Conservation (phyloP, 2,329 filamentous ascomycete genomes). For the Colletotrichum sp. region DNA sequence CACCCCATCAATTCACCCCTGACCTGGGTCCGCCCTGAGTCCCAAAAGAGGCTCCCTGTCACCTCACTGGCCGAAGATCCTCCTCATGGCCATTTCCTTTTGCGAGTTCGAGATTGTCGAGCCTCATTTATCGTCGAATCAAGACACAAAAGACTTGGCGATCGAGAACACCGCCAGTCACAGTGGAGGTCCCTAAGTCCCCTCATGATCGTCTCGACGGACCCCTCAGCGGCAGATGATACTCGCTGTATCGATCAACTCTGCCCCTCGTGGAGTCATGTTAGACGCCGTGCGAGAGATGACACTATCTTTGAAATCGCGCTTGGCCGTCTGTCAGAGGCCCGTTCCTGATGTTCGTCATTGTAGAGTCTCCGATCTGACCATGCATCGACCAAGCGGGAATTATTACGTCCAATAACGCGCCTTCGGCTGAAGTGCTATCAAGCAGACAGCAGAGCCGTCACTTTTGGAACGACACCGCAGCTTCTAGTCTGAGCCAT, state of each 20-base stretch:
- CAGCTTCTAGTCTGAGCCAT: neutral
- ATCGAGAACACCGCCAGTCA: neutral
- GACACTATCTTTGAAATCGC: slow-evolving; percentile 1
- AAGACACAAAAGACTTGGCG: neutral
- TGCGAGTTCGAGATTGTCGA: slow-evolving; percentile 9
- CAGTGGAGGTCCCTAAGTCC: neutral
- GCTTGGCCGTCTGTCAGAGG: slow-evolving; percentile 11
- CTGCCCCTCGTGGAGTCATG: neutral
- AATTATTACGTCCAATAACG: neutral
- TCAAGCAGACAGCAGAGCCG: neutral
- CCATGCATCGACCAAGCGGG: neutral
- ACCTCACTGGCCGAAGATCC: slow-evolving; percentile 3
- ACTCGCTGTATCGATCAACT: neutral
- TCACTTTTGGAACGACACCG: neutral
- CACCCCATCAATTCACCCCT: slow-evolving; percentile 11
- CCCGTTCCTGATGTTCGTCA: slow-evolving; percentile 12
- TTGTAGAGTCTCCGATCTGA: slow-evolving; percentile 3
- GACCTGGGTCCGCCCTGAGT: slow-evolving; percentile 1
- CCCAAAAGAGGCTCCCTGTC: slow-evolving; percentile 13
- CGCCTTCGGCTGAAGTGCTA: neutral
- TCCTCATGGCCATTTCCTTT: slow-evolving; percentile 2
- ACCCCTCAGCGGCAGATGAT: slow-evolving; percentile 14
- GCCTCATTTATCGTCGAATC: neutral
- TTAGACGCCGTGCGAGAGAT: slow-evolving; percentile 11
- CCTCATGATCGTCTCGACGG: slow-evolving; percentile 5